Base-by-base conservation (phyloP, 2,329 filamentous ascomycete species). In the Colletotrichum chlorophyti region DNA sequence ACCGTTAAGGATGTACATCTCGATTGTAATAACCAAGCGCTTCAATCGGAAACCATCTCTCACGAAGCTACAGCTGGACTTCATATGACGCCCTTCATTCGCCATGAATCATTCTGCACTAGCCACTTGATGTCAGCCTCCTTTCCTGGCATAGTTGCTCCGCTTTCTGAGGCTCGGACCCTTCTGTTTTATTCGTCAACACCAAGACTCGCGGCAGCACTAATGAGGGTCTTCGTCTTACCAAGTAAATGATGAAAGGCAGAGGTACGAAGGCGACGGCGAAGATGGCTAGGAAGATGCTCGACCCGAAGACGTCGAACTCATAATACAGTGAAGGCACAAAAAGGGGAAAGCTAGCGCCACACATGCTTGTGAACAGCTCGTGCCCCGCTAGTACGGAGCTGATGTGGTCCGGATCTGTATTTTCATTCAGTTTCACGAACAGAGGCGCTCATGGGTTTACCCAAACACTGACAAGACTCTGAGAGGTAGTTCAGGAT, bases 231-330 rank as follows among this genome's bases (percentile, higher is more conserved):
- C 55, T 50, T 50, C 45, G 60, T 53, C 60, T 58, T 53, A 59
- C 53, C 60, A 62, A 55, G 34, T 61, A 62, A 61, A 60, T 7
- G 10, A 57, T n/a, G 5, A 45, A 60, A 2, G 57, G 57, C 19
- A 60, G 14, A 5, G 57, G 57, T 15, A 45, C 38, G 24, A 57
- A 55, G 3, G 52, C 31, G 6, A 60, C 32, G 2, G 52, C 57
- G 23, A 60, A 35, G 8, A 60, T 60, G 3, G 57, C 51, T 1
- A 57, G 9, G 4, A 57, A 19, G n/a, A 57, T 60, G 2, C 51
- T 60, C 37, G 57, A 50, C 3, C 51, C 51, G 2, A 60, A 40
- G 1, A 57, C 15, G 15, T 15, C 31, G 11, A 57, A 34, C 26
- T 32, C 40, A 32, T 40, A 34, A 15, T 46, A 50, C 31, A 50